Conservation (phyloP, 768 basidiomycete species). For the Boletus rubroflammeus region DNA sequence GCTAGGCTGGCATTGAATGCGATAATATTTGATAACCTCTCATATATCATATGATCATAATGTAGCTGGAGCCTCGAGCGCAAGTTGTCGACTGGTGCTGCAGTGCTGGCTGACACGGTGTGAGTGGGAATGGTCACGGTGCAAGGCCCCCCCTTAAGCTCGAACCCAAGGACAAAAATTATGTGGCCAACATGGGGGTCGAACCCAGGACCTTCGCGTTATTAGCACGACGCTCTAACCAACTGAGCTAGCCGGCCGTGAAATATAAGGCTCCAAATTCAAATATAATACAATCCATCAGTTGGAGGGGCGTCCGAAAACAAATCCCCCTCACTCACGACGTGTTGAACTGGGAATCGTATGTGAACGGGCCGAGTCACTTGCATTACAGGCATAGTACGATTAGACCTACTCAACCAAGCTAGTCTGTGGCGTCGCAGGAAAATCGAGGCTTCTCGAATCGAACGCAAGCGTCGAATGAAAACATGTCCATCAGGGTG, state of each 20-base stretch:
- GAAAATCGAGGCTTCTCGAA: background rate
- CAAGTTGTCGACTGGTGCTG: too few species aligned
- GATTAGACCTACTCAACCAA: background rate
- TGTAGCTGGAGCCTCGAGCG: too few species aligned
- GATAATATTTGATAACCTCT: too few species aligned
- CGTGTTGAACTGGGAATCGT: background rate
- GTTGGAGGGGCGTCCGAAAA: too few species aligned
- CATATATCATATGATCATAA: too few species aligned
- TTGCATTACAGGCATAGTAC: background rate
- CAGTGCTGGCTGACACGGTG: too few species aligned
- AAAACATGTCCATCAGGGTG: background rate
- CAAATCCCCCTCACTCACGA: too few species aligned
- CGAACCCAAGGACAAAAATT: background rate
- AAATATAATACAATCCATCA: too few species aligned
- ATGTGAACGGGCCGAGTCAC: background rate
- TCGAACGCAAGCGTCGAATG: background rate
- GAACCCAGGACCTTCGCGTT: conserved; percentile 64
- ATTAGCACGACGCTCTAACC: conserved; percentile 35
- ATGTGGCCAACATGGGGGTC: conserved; percentile 68
- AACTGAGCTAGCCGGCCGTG: conserved; percentile 32
- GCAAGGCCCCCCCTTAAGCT: too few species aligned
- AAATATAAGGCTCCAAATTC: too few species aligned
- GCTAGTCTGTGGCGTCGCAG: background rate
- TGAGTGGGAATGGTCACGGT: too few species aligned
- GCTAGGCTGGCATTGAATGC: too few species aligned